Percentiles rank a stretch among this genome's conserved stretches.
Evolutionary conservation across 2,329 filamentous ascomycete species (phyloP).

Genomic region (Trichoderma atrobrunneum): DNA sequence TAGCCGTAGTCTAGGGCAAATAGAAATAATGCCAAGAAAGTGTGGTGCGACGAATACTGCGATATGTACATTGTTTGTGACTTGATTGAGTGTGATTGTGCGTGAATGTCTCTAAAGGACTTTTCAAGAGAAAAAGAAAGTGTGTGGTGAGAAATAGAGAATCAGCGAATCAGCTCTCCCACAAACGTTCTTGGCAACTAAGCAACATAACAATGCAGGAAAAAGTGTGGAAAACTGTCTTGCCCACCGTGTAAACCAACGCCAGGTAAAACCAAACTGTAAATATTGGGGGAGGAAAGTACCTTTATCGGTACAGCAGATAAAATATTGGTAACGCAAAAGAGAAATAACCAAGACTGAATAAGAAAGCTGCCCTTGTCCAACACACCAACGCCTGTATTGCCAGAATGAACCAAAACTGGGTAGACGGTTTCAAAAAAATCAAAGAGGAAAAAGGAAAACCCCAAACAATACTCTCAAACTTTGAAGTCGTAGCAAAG

Average conservation of each 20-base stretch:
- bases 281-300: background rate
- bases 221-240: background rate
- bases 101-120: background rate
- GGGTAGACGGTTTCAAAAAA: background rate
- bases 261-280: background rate
- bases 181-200: background rate
- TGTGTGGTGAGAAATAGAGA: background rate
- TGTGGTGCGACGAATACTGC: background rate
- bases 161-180: background rate
- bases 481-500: background rate
- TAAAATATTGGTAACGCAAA: background rate
- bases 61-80: background rate
- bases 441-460: background rate
- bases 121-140: background rate
- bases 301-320: background rate
- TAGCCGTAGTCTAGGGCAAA: slow-evolving; percentile 36
- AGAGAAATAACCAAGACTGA: background rate
- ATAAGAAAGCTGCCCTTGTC: background rate
- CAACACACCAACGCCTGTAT: background rate
- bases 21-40: slow-evolving; percentile 16
- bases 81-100: background rate
- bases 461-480: background rate
- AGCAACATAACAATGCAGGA: background rate
- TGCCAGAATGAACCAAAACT: background rate
- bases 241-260: background rate